Evolutionary conservation across 345 rosid genomes (phyloP), one percentile per base, ranked within the genome.

Genomic region (Laguncularia racemosa): DNA sequence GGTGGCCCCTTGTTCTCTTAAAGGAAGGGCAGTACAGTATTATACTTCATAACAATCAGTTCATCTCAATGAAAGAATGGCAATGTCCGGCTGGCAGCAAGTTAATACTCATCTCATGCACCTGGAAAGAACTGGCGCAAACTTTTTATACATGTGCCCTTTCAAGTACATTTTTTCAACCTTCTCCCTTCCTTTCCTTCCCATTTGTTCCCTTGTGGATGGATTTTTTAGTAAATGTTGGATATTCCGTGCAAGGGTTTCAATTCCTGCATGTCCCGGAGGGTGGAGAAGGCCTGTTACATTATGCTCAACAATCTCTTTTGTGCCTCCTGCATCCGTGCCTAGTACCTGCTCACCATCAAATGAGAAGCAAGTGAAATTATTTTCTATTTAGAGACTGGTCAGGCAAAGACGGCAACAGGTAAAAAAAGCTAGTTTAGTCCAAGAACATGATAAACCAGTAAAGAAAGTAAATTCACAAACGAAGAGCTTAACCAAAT

Each of bases 271-370:
- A 43, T 50, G 80, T 44, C 96, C 95, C 14, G 73, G 67, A 0
- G 95, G 82, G 72, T 92, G 95, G 67, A 92, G 81, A 62, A 92
- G 78, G 56, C 98, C 96, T 1, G 96, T 84, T 18, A 83, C 76
- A 18, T 86, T 92, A 52, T 89, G 87, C 70, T 78, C 74, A 0
- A 92, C 88, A 21, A 92, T 89, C 78, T 86, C 95, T 71, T 73
- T 80, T 14, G 96, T 84, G 64, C 98, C 98, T 63, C 98, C 98
- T 20, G 91, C 85, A 48, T 88, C 87, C 38, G 98, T 92, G 57
- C 98, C 98, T 9, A 92, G 74, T 56, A 92, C 93, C 91, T 86
- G 84, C 44, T 53, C 40, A 33, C 50, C 57, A 58, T 38, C 12
- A 12, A 38, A 28, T 17, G 45, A 16, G 58, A 52, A 40, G 19